Base-by-base conservation (phyloP, 2,329 filamentous ascomycete genomes). In the Corynespora cassiicola region DNA sequence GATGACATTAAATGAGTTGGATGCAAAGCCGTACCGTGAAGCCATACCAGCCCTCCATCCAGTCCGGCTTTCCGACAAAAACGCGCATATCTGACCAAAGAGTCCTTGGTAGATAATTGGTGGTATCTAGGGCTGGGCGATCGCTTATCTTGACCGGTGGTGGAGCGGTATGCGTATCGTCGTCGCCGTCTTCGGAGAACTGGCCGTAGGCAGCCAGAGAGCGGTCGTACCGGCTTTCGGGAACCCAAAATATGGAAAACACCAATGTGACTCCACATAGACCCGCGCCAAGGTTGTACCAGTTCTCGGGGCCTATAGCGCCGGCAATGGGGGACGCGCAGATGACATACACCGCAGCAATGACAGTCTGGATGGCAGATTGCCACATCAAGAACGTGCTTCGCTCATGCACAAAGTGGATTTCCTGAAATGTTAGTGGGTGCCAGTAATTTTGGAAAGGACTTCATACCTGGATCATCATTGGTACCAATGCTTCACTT, bases 361-460 rank as follows among this genome's bases (percentile, higher is more conserved):
- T 43, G 11, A 68, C 62, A 3, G 68, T 66, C 29, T 75, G 71
- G 7, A 69, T 65, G 0, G 70, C 66, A 17, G 66, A 65, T 35
- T 74, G 71, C 38, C 69, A 64, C 68, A 73, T 75, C 11, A 72
- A 50, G 21, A 47, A 60, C 6, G 55, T 71, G 25, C 68, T 69
- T 4, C 72, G 56, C 48, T 75, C 72, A 50, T 75, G 73, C 0
- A 75, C 50, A 41, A 75, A 76, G 46, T 72, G 72, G 8, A 74
- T 46, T 18, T 52, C 48, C 50, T 50, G 12, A 17, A 20, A n/a
- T n/a, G n/a, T n/a, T n/a, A n/a, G n/a, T n/a, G n/a, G n/a, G n/a
- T n/a, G n/a, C n/a, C n/a, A n/a, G n/a, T n/a, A n/a, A n/a, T n/a
- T n/a, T n/a, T n/a, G n/a, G n/a, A n/a, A n/a, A n/a, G n/a, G n/a